Evolutionary conservation across 1,139 yeast genomes (phyloP), one percentile per base, ranked within the genome.

Genomic region (Blastobotrys malaysiensis): DNA sequence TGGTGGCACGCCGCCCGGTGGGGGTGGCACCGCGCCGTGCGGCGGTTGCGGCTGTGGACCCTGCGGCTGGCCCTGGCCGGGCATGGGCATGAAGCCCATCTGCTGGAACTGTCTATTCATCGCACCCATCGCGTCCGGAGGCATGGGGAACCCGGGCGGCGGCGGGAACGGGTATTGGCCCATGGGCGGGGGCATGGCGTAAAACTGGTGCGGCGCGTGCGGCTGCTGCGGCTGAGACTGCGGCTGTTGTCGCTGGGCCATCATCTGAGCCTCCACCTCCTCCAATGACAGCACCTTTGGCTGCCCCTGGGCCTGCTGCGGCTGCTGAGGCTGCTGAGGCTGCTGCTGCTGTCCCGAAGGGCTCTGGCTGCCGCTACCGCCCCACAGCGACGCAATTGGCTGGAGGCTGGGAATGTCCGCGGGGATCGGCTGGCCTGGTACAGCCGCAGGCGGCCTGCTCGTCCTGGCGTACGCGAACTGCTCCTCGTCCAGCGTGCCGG

Each of bases 181-280:
- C 55, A 59, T 49, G 43, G 52, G 51, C 11, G 49, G 49, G 9
- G 45, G 53, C 27, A 36, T 45, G 18, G 55, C 47, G 21, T 20
- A 31, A 16, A 31, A 31, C 31, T 48, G 53, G 39, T 43, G 48
- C n/a, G 55, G 55, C 22, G 53, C 53, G 26, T 52, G 53, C 14
- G 52, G 52, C 18, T 48, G 57, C 16, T 48, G 36, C 53, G n/a
- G n/a, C n/a, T n/a, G n/a, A n/a, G n/a, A n/a, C n/a, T 52, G 52
- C n/a, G 52, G 52, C 14, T 47, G 57, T 18, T 48, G 36, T 52
- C 27, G 46, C 48, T 50, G 56, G 43, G 69, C 71, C 58, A 82
- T 74, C 70, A 86, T 77, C 64, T 82, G 88, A 13, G 91, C 88
- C 68, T 86, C 93, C 61, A 85, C 83, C 63, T 87, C 93, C 67